Base-by-base conservation (phyloP, 139 green algal species). In the Chlamydomonas sp. region DNA sequence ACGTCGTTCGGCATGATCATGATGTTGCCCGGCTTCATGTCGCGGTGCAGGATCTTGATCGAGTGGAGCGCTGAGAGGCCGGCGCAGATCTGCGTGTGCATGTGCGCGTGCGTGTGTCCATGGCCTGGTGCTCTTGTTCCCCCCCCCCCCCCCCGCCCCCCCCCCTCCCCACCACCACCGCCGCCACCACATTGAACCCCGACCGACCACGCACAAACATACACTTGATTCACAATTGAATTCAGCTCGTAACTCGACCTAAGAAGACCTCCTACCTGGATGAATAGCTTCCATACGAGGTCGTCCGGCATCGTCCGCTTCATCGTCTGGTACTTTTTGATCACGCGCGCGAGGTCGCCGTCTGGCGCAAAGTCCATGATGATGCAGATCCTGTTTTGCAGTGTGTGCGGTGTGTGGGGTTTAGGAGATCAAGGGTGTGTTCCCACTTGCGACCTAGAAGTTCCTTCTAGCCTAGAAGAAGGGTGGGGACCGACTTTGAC, bases 351-450 rank as follows among this genome's bases (percentile, higher is more conserved):
- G 31, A 93, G 71, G 69, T 91, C 85, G 0, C 85, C 85, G 58
- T 85, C 76, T 10, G 69, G 72, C 1, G 85, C 85, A 71, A 85
- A 90, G 71, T 93, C 88, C 88, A 93, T 91, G 58, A 93, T 86
- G 72, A 93, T 91, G 71, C 85, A 80, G 28, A 62, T 35, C 26
- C 65, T 28, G 59, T 38, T 67, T 33, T n/a, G n/a, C n/a, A n/a
- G n/a, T n/a, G n/a, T 54, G 43, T 10, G 43, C 43, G 16, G 43
- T 54, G 43, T n/a, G 43, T 50, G 43, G 43, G 43, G 10, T 50
- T 50, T 10, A 16, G 48, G 24, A 59, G 24, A 59, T 5, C 48
- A 59, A 13, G 24, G 3, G n/a, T n/a, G n/a, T n/a, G n/a, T n/a
- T n/a, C n/a, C n/a, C n/a, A n/a, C n/a, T n/a, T n/a, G n/a, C n/a